Percentiles rank a stretch among this genome's conserved stretches.
Evolutionary conservation across 2,329 filamentous ascomycete genomes (phyloP).

Genomic region (Pseudocercospora fuligena): DNA sequence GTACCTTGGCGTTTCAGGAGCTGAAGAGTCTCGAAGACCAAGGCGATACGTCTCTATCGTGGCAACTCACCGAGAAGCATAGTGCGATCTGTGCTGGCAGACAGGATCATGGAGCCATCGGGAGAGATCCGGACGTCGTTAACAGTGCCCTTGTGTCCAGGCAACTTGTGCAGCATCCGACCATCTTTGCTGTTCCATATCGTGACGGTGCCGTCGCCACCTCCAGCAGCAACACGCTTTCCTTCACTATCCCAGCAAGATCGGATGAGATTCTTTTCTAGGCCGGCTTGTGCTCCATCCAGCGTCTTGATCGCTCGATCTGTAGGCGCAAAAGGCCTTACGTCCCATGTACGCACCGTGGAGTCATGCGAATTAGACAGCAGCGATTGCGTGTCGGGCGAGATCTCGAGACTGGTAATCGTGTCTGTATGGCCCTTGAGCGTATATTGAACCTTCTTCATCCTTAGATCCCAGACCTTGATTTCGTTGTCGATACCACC

Average conservation of each 20-base stretch:
- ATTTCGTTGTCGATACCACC: slow-evolving; percentile 97
- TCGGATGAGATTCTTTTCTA: slow-evolving; percentile 89
- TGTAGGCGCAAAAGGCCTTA: slow-evolving; percentile 88
- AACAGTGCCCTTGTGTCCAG: slow-evolving; percentile 91
- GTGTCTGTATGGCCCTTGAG: slow-evolving; percentile 91
- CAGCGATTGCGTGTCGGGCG: slow-evolving; percentile 87
- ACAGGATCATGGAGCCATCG: slow-evolving; percentile 71
- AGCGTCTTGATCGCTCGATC: slow-evolving; percentile 86
- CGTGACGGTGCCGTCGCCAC: slow-evolving; percentile 86
- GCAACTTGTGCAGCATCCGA: slow-evolving; percentile 91
- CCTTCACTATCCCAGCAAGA: slow-evolving; percentile 89
- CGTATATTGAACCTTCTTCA: slow-evolving; percentile 84
- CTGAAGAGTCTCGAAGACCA: neutral
- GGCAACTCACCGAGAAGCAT: slow-evolving; percentile 42
- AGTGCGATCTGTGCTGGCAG: slow-evolving; percentile 43
- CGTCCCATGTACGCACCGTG: slow-evolving; percentile 93
- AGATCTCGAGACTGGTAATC: slow-evolving; percentile 86
- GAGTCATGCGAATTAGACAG: slow-evolving; percentile 93
- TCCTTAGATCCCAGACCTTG: slow-evolving; percentile 94
- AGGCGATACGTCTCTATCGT: slow-evolving; percentile 19
- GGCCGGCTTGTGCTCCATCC: slow-evolving; percentile 83
- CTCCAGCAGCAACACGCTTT: slow-evolving; percentile 84
- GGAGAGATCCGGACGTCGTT: slow-evolving; percentile 94
- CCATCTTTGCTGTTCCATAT: slow-evolving; percentile 90
- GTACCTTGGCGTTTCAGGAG: neutral